Conservation (phyloP, 371 early-diverging fungal species). For the Mucor ambiguus region DNA sequence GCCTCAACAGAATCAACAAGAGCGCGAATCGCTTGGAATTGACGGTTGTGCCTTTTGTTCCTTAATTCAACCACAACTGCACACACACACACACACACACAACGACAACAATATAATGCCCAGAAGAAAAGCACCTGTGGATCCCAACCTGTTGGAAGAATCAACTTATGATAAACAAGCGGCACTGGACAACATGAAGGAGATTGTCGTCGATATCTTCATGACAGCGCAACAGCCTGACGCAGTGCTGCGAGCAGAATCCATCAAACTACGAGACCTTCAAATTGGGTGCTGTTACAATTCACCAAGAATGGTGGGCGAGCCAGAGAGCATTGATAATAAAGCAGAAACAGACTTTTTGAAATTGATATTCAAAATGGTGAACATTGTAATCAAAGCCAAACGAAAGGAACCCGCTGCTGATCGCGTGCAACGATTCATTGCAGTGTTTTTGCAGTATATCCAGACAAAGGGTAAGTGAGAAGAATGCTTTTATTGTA, state of each 20-base stretch:
- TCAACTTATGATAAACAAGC: slow-evolving; percentile 6
- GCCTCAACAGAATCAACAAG: background rate
- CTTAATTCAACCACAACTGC: background rate
- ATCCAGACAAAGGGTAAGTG: slow-evolving; percentile 61
- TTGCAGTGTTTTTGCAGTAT: slow-evolving; percentile 76
- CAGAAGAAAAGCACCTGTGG: background rate
- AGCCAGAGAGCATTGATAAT: slow-evolving; percentile 42
- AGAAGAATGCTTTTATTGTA: background rate
- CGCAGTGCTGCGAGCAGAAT: slow-evolving; percentile 71
- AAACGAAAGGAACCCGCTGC: slow-evolving; percentile 75
- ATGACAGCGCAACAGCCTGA: slow-evolving; percentile 75
- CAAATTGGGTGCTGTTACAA: slow-evolving; percentile 64
- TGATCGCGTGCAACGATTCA: slow-evolving; percentile 75
- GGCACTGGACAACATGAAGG: slow-evolving; percentile 44
- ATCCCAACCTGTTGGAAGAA: slow-evolving; percentile 13
- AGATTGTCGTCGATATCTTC: slow-evolving; percentile 66
- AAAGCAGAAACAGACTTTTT: slow-evolving; percentile 69
- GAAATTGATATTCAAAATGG: slow-evolving; percentile 68
- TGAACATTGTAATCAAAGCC: slow-evolving; percentile 73
- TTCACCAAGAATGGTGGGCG: slow-evolving; percentile 40
- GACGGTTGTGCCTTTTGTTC: background rate
- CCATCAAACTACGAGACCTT: slow-evolving; percentile 75
- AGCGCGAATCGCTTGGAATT: background rate
- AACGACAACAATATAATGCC: background rate
- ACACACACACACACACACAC: background rate